Base-by-base conservation (phyloP, 805 yeast genomes). In the Candida schatavii region DNA sequence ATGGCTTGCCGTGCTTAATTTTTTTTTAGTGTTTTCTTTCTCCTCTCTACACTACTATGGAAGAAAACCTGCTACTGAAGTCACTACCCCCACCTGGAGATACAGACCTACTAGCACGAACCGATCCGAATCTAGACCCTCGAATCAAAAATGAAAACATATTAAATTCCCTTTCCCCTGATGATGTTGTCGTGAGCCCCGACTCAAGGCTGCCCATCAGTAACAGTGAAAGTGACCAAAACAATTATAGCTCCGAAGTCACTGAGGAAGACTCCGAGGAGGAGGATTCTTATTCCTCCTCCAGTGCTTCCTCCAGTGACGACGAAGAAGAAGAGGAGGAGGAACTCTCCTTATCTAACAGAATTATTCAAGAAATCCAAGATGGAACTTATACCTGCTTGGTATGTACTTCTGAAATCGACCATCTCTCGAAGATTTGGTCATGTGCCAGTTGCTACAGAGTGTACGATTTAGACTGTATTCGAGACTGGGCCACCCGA, bases 381-480 rank as follows among this genome's bases (percentile, higher is more conserved):
- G 74, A 77, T 10, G 90, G 87, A n/a, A 72, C 75, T 1, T 90
- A 91, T 55, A 74, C 79, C 1, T 91, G 99, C 63, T 70, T 91
- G 59, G 88, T 91, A 10, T 91, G 99, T 62, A 86, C 96, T 0
- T 82, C 85, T 28, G 91, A 88, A 48, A 74, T 91, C 45, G 87
- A 81, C 39, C 70, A 77, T 3, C 63, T 69, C 10, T 80, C 89
- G 18, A 65, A 72, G 35, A 71, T 89, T 41, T 93, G 96, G 93
- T 75, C 88, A 5, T 91, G 99, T 59, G 59, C 64, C 5, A 67
- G 72, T 21, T 91, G 99, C 58, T 84, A 66, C 55, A 70, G 97
- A 44, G 95, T 85, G 1, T 91, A 88, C 56, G 97, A 91, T 57
- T 68, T 88, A 35, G 81, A 80, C 11, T 91, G 99, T 66, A 84